Base-by-base conservation (phyloP, 176 grass and related monocot genomes). In the Oryza coarctata region DNA sequence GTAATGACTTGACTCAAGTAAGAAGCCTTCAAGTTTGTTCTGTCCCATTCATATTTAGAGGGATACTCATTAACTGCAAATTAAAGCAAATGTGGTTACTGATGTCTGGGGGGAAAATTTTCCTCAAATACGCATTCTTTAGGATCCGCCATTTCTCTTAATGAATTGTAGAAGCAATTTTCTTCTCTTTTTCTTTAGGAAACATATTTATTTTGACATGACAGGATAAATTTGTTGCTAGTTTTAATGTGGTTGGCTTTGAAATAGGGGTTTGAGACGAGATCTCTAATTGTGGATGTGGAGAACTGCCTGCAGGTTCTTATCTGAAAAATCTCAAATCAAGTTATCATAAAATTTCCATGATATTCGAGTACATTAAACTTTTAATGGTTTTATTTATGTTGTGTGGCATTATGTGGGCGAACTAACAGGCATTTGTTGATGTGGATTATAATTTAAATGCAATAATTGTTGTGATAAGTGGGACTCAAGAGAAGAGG, bases 401-500 rank as follows among this genome's bases (percentile, higher is more conserved):
- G 49, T 75, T 41, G 61, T 39, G 27, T 80, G 15, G 13, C 12
- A 44, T 47, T 82, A 4, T 29, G 14, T 71, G 55, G 50, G 8
- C 63, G 52, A 63, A 47, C 32, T 64, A 17, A 32, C 66, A 83
- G 80, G 74, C 83, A 71, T 63, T 79, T 5, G 75, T 70, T 0
- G 87, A 82, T 12, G 33, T 89, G 65, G 92, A 70, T 89, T 80
- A 90, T 77, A 88, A 95, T 80, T 76, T 92, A 63, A 91, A 90
- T 86, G 79, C 92, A 36, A 88, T 87, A 39, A 83, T 98, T 63
- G 79, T 98, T 81, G 84, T 90, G 30, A 94, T 98, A 65, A 98
- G 92, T 80, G 95, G 95, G 80, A 98, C 95, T 85, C 95, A 98
- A 91, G 92, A 93, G 72, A 93, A 98, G 76, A 98, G 95, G 95